These are phyloP conservation scores for Gnomoniopsis sp. DNA, from an alignment of 2,329 filamentous ascomycete genomes.

Conservation along the genomic window DNA sequence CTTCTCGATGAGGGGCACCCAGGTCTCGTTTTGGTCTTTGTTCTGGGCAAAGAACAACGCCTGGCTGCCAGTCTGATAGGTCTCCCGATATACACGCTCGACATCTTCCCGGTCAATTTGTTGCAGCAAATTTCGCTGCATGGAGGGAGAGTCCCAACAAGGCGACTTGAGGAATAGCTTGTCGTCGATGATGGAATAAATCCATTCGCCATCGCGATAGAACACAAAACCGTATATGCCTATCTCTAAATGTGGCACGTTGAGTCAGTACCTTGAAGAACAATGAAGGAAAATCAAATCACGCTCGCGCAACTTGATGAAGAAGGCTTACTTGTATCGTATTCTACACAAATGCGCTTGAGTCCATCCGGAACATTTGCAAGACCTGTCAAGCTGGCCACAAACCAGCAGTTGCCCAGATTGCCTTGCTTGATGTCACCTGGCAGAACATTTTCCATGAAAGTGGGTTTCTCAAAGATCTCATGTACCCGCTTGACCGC, in stretches of 20 bases:
- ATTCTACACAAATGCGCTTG: conserved; percentile 70
- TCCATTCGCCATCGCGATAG: conserved; percentile 85
- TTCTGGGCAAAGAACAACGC: conserved; percentile 77
- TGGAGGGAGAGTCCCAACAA: conserved; percentile 74
- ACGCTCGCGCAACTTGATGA: conserved; percentile 26
- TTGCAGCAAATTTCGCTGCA: conserved; percentile 67
- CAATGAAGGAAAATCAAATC: conserved; percentile 29
- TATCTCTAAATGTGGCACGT: conserved; percentile 45
- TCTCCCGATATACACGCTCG: conserved; percentile 59
- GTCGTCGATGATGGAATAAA: conserved; percentile 87
- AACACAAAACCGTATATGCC: conserved; percentile 92
- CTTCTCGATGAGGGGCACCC: conserved; percentile 76
- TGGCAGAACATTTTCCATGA: conserved; percentile 62
- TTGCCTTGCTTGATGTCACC: conserved; percentile 75
- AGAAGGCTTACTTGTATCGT: conserved; percentile 50
- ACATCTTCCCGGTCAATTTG: conserved; percentile 72
- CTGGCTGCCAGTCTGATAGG: conserved; percentile 70
- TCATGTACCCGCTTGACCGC: conserved; percentile 73
- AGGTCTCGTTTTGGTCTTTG: conserved; percentile 71
- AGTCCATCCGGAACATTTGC: conserved; percentile 70
- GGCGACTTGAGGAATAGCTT: conserved; percentile 82
- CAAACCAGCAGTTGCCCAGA: conserved; percentile 80
- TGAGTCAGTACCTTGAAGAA: not conserved
- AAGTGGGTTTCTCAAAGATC: conserved; percentile 71
- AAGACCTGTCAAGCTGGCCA: conserved; percentile 74